phyloP scores from a whole-genome alignment of 371 early-diverging fungal species.

The Spraguea lophii region DNA sequence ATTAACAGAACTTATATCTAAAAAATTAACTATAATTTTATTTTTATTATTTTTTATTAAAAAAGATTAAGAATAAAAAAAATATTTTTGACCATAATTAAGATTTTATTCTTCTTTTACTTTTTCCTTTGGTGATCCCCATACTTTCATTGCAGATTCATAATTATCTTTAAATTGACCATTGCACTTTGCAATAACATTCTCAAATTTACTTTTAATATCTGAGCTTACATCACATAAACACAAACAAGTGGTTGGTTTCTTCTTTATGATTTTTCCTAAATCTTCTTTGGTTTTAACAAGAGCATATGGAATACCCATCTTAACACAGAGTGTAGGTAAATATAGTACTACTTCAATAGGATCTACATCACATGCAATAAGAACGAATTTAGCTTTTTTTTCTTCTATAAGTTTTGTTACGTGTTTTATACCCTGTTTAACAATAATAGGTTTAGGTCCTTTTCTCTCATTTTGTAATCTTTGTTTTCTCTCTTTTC shows the following conservation, averaged over 20 bases:
- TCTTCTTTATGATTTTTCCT: slow-evolving; percentile 90
- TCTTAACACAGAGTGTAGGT: slow-evolving; percentile 98
- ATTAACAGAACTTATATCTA: no score
- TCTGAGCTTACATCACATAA: slow-evolving; percentile 34
- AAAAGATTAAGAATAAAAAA: no score
- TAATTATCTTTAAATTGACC: slow-evolving; percentile 37
- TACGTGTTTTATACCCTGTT: slow-evolving; percentile 98
- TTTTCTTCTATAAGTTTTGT: slow-evolving; percentile 82
- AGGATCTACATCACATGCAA: slow-evolving; percentile 96
- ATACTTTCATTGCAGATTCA: slow-evolving; percentile 32
- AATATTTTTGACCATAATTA: no score
- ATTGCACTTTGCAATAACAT: slow-evolving; percentile 20
- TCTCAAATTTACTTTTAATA: slow-evolving; percentile 20
- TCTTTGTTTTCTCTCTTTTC: slow-evolving; percentile 75
- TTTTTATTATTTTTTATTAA: no score
- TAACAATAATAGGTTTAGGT: slow-evolving; percentile 78
- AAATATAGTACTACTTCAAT: slow-evolving; percentile 92
- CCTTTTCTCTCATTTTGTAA: slow-evolving; percentile 63
- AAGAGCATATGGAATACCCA: slow-evolving; percentile 94
- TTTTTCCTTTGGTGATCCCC: no score
- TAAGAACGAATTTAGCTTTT: slow-evolving; percentile 90
- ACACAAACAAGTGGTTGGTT: slow-evolving; percentile 61
- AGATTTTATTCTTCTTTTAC: no score
- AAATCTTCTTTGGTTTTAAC: slow-evolving; percentile 88
- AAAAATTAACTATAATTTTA: no score